Percentiles rank a stretch among this genome's conserved stretches.
Conservation (phyloP, 179 eudicot species). For the Gypsophila paniculata region DNA sequence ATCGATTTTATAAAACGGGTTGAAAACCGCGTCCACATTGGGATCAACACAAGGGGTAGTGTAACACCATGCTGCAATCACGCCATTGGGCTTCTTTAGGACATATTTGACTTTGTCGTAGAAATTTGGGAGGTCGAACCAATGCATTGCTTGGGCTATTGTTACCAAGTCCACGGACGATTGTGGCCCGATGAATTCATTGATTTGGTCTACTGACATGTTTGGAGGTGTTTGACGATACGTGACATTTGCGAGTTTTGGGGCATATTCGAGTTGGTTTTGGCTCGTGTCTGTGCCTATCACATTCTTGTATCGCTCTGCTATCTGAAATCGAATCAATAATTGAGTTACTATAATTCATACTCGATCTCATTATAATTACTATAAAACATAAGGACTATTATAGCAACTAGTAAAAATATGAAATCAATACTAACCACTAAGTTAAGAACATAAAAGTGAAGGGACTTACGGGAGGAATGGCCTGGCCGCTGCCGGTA, state of each 20-base stretch:
- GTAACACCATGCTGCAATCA: conserved; percentile 89
- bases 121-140: conserved; percentile 68
- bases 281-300: conserved; percentile 77
- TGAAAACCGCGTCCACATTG: conserved; percentile 45
- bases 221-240: conserved; percentile 51
- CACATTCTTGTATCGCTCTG: conserved; percentile 57
- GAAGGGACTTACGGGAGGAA: conserved; percentile 39
- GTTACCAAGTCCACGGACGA: conserved; percentile 59
- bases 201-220: conserved; percentile 41
- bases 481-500: conserved; percentile 87
- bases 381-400: not conserved
- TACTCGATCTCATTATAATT: not conserved
- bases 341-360: too few species aligned
- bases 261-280: conserved; percentile 67
- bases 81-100: conserved; percentile 68
- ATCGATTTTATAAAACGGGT: conserved; percentile 30
- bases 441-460: not conserved
- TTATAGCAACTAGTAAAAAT: too few species aligned
- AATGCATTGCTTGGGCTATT: conserved; percentile 76
- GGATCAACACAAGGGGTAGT: conserved; percentile 43
- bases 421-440: too few species aligned
- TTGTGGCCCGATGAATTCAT: conserved; percentile 27
- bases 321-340: conserved; percentile 38
- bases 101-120: conserved; percentile 47
- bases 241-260: conserved; percentile 54